Conservation (phyloP, 2,329 filamentous ascomycete genomes). For the Fusarium sp. region DNA sequence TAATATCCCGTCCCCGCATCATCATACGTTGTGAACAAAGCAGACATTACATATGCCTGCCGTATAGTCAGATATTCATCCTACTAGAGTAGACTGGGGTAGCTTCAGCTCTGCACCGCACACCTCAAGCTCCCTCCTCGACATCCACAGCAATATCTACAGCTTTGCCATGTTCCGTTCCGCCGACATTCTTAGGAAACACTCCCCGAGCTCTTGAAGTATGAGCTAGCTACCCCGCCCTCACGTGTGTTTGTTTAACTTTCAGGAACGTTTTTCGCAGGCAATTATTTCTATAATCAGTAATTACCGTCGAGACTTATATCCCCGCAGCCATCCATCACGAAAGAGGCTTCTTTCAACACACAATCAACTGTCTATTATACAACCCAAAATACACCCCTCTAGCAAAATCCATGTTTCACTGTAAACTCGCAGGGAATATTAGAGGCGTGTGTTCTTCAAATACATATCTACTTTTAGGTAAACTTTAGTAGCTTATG, state of each 20-base stretch:
- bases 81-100: conserved; percentile 4
- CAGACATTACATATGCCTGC: background rate
- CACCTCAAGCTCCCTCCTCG: conserved; percentile 25
- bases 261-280: conserved; percentile 10
- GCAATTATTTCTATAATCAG: conserved; percentile 16
- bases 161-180: conserved; percentile 27
- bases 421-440: conserved; percentile 1
- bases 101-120: conserved; percentile 7
- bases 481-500: conserved; percentile 5
- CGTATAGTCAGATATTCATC: conserved; percentile 3
- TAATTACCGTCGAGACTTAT: conserved; percentile 1
- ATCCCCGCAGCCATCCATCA: background rate
- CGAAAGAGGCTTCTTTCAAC: background rate
- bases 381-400: background rate
- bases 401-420: conserved; percentile 26
- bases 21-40: background rate
- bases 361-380: background rate
- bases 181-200: conserved; percentile 13
- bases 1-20: background rate
- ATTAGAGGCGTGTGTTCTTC: conserved; percentile 12
- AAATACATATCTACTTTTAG: conserved; percentile 10
- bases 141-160: background rate
- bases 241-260: conserved; percentile 23
- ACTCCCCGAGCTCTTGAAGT: conserved; percentile 25
- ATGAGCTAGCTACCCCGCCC: conserved; percentile 31